Evolutionary conservation across 2,329 filamentous ascomycete genomes (phyloP).

Genomic region (Triangularia setosa): DNA sequence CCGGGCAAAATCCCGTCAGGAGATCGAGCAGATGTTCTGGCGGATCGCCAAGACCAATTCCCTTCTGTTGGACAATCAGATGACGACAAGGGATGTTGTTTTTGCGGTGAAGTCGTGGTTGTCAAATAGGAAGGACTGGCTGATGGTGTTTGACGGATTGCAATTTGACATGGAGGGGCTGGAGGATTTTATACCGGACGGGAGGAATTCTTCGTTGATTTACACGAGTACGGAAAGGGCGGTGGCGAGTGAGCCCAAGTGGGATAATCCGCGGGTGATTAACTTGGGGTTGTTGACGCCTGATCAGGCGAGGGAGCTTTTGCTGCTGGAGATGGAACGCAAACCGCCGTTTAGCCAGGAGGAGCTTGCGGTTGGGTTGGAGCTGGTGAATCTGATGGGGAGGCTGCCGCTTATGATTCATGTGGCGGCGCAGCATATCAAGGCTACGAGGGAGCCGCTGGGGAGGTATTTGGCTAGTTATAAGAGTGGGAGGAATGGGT

Average conservation of each 20-base stretch:
- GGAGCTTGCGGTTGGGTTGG: conserved; percentile 54
- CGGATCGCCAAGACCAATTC: conserved; percentile 59
- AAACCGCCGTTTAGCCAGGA: conserved; percentile 50
- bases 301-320: conserved; percentile 55
- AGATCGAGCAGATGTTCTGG: conserved; percentile 60
- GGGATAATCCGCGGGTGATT: conserved; percentile 55
- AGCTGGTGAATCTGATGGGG: conserved; percentile 61
- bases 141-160: conserved; percentile 64
- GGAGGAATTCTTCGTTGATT: conserved; percentile 59
- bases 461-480: conserved; percentile 58
- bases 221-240: conserved; percentile 64
- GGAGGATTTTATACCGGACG: conserved; percentile 60
- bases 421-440: conserved; percentile 59
- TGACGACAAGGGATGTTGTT: conserved; percentile 46
- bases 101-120: conserved; percentile 59
- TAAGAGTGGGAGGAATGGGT: conserved; percentile 36
- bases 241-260: conserved; percentile 51
- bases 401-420: conserved; percentile 66
- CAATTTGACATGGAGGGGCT: conserved; percentile 57
- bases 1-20: conserved; percentile 55
- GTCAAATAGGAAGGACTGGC: conserved; percentile 57
- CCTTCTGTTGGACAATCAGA: conserved; percentile 38
- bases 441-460: conserved; percentile 57
- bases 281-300: conserved; percentile 51
- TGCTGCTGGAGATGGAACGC: conserved; percentile 61